Evolutionary conservation across 2,329 filamentous ascomycete species (phyloP), one percentile per base, ranked within the genome.

Genomic region (Zymoseptoria brevis): DNA sequence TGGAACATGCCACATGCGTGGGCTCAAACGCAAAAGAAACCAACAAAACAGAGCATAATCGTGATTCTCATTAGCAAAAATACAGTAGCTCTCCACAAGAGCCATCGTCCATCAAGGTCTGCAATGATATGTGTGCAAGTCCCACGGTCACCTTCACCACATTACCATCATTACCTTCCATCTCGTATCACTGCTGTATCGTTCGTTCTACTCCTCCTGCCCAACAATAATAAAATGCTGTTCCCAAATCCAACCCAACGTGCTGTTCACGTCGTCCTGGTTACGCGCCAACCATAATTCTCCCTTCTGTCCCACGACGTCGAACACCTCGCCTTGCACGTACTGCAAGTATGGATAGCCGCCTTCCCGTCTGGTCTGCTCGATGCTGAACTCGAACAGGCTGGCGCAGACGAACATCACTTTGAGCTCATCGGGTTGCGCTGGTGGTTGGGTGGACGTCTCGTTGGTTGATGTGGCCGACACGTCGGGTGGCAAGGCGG

Each of bases 241-340:
- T 69, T 92, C 96, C 94, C 94, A 99, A 69, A 99, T 96, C 94
- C 94, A 99, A 55, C 94, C 94, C 35, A 97, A 86, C 64, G 86
- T 82, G 64, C 88, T 83, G 9, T 79, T 81, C 1, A 85, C 78
- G 74, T 99, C 94, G 71, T 99, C 94, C 76, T 99, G 94, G 72
- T 99, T 99, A 74, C 90, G 90, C 56, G 94, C 94, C 59, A 99
- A 84, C 94, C 94, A 99, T 54, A 97, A 82, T 78, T 99, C 94
- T 64, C 94, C 94, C 73, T 96, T 96, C 75, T 96, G 92, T 29
- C 88, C 94, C 71, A 99, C 90, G 56, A 99, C 79, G 68, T 81
- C 77, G 67, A 80, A 79, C 54, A 80, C 77, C 79, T 99, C 94
- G 65, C 94, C 94, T 56, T 92, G 89, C 66, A 93, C 89, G 75